Base-by-base conservation (phyloP, 2,329 filamentous ascomycete species). In the Xylariaceae sp. region DNA sequence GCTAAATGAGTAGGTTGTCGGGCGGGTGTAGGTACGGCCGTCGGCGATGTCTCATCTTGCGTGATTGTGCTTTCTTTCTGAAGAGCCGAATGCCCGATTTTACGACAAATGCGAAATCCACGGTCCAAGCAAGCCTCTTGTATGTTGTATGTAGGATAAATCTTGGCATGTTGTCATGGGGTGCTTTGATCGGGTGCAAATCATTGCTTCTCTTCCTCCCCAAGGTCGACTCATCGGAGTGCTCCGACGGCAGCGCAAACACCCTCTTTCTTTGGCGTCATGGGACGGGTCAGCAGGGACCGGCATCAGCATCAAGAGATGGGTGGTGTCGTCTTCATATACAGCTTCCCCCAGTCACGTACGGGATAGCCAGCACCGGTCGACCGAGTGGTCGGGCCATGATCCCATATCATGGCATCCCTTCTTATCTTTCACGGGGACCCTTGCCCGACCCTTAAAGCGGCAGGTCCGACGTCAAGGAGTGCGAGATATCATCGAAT, bases 401-500 rank as follows among this genome's bases (percentile, higher is more conserved):
- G 21, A 11, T 24, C 7, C 21, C 11, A 11, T 24, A 24, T 21
- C 31, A 6, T n/a, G n/a, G n/a, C n/a, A n/a, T n/a, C n/a, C 26
- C 16, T 9, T 33, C 38, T 44, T 44, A 44, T 45, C 43, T 38
- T 13, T 11, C 27, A 36, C 31, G 13, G 27, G 8, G n/a, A 15
- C 31, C 21, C 21, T 24, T 23, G 24, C 38, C 30, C 27, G 31
- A 28, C 43, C 12, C 36, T 45, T 43, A 42, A 46, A 43, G 33
- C 19, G 33, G 40, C 35, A 42, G 43, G 43, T 36, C 35, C 23
- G 31, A 35, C 21, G 21, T 24, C 21, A n/a, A n/a, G n/a, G n/a
- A n/a, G n/a, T n/a, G n/a, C n/a, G n/a, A n/a, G n/a, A n/a, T n/a
- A n/a, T n/a, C n/a, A n/a, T n/a, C n/a, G n/a, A n/a, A n/a, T n/a